Evolutionary conservation across 2,329 filamentous ascomycete genomes (phyloP).

Genomic region (Lizonia empirigonia): DNA sequence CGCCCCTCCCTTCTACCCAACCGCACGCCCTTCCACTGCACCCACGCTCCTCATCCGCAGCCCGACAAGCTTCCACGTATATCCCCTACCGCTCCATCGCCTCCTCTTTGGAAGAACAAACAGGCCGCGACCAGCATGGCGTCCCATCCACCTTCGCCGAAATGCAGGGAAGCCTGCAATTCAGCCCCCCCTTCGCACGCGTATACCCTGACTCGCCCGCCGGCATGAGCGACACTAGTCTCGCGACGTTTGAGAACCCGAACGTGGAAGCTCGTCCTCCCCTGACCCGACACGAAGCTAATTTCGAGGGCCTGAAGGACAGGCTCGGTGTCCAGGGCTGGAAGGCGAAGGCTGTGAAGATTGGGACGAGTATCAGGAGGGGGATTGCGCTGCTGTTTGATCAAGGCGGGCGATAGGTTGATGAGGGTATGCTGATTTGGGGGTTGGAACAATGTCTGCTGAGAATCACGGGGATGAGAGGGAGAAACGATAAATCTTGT

Average conservation of each 20-base stretch:
- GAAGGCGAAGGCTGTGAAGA: too few relatives aligned
- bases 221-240: background rate
- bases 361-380: too few relatives aligned
- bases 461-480: too few relatives aligned
- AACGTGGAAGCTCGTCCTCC: background rate
- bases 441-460: too few relatives aligned
- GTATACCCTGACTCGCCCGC: background rate
- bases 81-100: too few relatives aligned
- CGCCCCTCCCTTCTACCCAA: background rate
- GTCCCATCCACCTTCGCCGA: background rate
- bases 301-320: background rate
- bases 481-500: too few relatives aligned
- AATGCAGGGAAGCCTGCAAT: background rate
- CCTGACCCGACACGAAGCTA: background rate
- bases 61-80: background rate
- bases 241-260: background rate
- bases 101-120: too few relatives aligned
- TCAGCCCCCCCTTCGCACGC: background rate
- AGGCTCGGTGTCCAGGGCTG: too few relatives aligned
- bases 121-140: too few relatives aligned
- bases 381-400: too few relatives aligned
- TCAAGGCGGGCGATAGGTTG: too few relatives aligned
- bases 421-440: too few relatives aligned
- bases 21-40: background rate
- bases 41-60: background rate